Evolutionary conservation across 2,329 filamentous ascomycete species (phyloP).

Genomic region (Alternaria sp.): DNA sequence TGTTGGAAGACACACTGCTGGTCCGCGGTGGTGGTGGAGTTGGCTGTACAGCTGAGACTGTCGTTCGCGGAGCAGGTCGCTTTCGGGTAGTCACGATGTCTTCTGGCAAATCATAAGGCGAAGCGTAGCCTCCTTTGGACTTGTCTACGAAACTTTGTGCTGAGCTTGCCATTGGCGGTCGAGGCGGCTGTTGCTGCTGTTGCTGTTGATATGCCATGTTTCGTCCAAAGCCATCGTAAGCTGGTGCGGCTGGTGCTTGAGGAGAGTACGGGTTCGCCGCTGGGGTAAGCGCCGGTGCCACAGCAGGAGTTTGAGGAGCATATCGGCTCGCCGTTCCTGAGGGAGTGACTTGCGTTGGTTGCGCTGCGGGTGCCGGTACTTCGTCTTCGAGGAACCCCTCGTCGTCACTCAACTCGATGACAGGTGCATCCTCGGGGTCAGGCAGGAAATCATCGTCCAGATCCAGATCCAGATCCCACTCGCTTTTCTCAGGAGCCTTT

Average conservation of each 20-base stretch:
- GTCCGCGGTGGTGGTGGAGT: constrained; percentile 67
- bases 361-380: constrained; percentile 45
- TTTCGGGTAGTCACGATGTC: constrained; percentile 78
- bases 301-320: constrained; percentile 44
- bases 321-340: constrained; percentile 43
- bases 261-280: constrained; percentile 60
- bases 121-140: constrained; percentile 89
- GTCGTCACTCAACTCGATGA: constrained; percentile 81
- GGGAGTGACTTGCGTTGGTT: constrained; percentile 25
- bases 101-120: constrained; percentile 93
- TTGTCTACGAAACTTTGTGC: constrained; percentile 88
- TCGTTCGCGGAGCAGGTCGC: constrained; percentile 56
- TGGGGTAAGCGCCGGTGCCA: constrained; percentile 30
- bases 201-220: constrained; percentile 38
- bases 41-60: constrained; percentile 48
- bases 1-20: constrained; percentile 62
- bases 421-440: constrained; percentile 60
- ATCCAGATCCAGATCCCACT: constrained; percentile 84
- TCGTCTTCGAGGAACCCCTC: constrained; percentile 84
- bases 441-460: constrained; percentile 78
- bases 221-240: constrained; percentile 46
- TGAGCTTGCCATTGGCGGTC: constrained; percentile 60
- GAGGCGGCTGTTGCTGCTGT: constrained; percentile 50
- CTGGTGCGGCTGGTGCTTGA: constrained; percentile 50
- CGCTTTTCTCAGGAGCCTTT: constrained; percentile 66